phyloP scores from a whole-genome alignment of 495 filamentous ascomycete genomes.

The Bacidia rubella region DNA sequence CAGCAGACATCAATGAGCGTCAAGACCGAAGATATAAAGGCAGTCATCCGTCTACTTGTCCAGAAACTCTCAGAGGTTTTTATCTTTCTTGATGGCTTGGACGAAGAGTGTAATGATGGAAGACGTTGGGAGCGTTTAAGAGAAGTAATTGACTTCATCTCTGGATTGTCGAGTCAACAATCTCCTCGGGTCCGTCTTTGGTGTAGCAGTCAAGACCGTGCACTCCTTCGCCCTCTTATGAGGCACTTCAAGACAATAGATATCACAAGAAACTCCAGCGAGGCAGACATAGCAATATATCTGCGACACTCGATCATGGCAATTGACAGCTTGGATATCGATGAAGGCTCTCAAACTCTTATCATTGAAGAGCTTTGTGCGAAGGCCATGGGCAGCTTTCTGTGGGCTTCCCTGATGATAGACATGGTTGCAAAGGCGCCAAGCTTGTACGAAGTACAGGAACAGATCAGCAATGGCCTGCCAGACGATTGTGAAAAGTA shows the following conservation, averaged over 20 bases:
- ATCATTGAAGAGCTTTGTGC: neutral
- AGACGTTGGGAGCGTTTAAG: constrained; percentile 2
- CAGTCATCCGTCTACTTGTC: constrained; percentile 4
- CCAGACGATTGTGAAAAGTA: constrained; percentile 6
- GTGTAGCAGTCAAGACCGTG: constrained; percentile 13
- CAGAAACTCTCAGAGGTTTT: constrained; percentile 2
- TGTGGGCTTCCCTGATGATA: constrained; percentile 14
- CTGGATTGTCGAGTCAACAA: neutral
- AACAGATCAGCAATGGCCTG: constrained; percentile 10
- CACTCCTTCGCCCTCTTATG: neutral
- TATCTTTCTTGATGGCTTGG: constrained; percentile 14
- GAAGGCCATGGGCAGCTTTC: constrained; percentile 11
- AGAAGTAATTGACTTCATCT: constrained; percentile 8
- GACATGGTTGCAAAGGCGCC: constrained; percentile 7
- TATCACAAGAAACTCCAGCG: neutral
- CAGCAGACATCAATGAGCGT: constrained; percentile 3
- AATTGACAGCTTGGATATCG: neutral
- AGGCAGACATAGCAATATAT: neutral
- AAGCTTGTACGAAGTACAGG: constrained; percentile 9
- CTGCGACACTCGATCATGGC: neutral
- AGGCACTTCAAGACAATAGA: neutral
- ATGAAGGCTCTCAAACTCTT: neutral
- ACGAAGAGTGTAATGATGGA: constrained; percentile 8
- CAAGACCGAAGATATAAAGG: constrained; percentile 4
- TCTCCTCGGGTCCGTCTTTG: constrained; percentile 5